A percentile compares a stretch with the other conserved stretches of the same genome.
phyloP scores from a whole-genome alignment of 148 eudicot species.

The Rhododendron vialii region DNA sequence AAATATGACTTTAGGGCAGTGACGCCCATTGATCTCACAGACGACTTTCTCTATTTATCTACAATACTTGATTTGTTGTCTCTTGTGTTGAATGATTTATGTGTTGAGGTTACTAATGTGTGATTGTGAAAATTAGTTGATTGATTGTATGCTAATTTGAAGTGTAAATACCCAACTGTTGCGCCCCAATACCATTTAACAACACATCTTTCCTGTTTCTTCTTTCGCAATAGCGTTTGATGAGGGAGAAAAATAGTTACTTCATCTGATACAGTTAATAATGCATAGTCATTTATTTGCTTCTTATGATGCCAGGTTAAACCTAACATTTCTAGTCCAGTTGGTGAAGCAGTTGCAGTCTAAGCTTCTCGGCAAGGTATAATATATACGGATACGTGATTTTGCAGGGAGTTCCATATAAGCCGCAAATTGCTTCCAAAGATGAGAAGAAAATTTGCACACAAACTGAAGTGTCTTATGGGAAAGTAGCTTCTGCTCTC shows the following conservation, averaged over 20 bases:
- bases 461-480: not conserved
- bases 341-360: conserved; percentile 65
- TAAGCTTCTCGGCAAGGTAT: conserved; percentile 32
- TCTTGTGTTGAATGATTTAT: not conserved
- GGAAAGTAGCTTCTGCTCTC: not conserved
- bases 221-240: not conserved
- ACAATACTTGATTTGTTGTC: not conserved
- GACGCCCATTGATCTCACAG: not conserved
- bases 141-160: not conserved
- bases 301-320: conserved; percentile 59
- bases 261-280: not conserved
- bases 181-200: not conserved
- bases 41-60: not conserved
- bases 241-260: not conserved
- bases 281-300: not conserved
- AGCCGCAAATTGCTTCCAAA: not conserved
- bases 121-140: not conserved
- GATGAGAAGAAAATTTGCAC: not conserved
- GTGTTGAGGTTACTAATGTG: not conserved
- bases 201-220: not conserved
- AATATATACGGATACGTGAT: not conserved
- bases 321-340: conserved; percentile 46
- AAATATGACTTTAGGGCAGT: not conserved
- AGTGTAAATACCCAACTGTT: not conserved
- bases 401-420: not conserved